Conservation (phyloP, 345 rosid species). For the Durio zibethinus region DNA sequence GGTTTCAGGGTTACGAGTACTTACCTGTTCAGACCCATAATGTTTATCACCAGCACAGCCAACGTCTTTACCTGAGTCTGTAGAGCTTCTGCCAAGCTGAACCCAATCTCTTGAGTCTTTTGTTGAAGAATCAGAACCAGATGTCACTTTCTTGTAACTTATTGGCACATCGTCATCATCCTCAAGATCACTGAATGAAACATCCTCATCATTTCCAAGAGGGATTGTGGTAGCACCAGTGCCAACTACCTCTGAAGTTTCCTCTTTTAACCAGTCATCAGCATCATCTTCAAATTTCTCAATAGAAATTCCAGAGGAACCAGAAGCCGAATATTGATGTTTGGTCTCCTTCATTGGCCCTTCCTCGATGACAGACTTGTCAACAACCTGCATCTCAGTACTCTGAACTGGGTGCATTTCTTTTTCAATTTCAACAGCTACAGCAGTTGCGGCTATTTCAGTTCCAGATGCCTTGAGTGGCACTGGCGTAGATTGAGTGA, state of each 20-base stretch:
- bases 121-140: slow-evolving; percentile 51
- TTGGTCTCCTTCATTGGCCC: slow-evolving; percentile 31
- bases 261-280: slow-evolving; percentile 93
- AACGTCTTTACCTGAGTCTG: slow-evolving; percentile 43
- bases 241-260: slow-evolving; percentile 44
- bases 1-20: slow-evolving; percentile 37
- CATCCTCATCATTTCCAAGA: slow-evolving; percentile 78
- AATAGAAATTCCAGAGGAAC: slow-evolving; percentile 32
- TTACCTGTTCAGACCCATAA: slow-evolving; percentile 36
- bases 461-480: slow-evolving; percentile 36
- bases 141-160: slow-evolving; percentile 43
- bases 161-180: slow-evolving; percentile 67
- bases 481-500: slow-evolving; percentile 37
- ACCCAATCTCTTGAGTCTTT: slow-evolving; percentile 64
- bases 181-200: slow-evolving; percentile 97
- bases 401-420: slow-evolving; percentile 50
- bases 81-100: slow-evolving; percentile 50
- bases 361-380: slow-evolving; percentile 73
- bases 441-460: slow-evolving; percentile 35
- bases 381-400: slow-evolving; percentile 49
- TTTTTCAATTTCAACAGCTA: slow-evolving; percentile 39
- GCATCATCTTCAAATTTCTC: slow-evolving; percentile 69
- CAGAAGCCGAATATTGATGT: slow-evolving; percentile 27
- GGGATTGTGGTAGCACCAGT: slow-evolving; percentile 39
- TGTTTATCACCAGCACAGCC: slow-evolving; percentile 27